Conservation (phyloP, 2,329 filamentous ascomycete species). For the Colletotrichum zoysiae region DNA sequence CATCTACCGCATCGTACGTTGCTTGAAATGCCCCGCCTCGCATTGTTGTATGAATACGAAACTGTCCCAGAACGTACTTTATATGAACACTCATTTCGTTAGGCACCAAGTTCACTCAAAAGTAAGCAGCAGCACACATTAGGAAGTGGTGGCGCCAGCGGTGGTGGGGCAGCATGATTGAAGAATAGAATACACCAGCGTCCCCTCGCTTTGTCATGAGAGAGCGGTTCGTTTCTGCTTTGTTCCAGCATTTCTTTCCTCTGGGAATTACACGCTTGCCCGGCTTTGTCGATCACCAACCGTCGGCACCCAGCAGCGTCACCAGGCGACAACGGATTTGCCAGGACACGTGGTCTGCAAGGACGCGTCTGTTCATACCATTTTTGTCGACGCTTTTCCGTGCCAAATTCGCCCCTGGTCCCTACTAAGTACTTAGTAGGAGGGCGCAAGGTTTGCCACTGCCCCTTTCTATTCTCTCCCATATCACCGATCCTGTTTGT, state of each 20-base stretch:
- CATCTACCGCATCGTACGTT: not conserved
- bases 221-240: slow-evolving; percentile 8
- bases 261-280: slow-evolving; percentile 14
- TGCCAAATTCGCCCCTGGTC: too few species aligned
- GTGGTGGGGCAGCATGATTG: too few species aligned
- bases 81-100: not conserved
- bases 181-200: not conserved
- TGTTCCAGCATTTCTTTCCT: slow-evolving; percentile 5
- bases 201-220: slow-evolving; percentile 16
- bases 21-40: not conserved
- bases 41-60: too few species aligned
- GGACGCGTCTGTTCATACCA: not conserved
- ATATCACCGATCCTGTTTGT: not conserved
- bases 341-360: not conserved
- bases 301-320: not conserved
- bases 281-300: not conserved
- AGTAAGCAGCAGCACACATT: not conserved
- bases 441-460: not conserved
- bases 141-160: not conserved
- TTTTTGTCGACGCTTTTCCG: not conserved
- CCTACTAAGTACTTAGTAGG: too few species aligned
- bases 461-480: too few species aligned
- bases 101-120: not conserved
- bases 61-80: not conserved
- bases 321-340: not conserved